Evolutionary conservation across 2,329 filamentous ascomycete genomes (phyloP).

Genomic region (Fusarium sp.): DNA sequence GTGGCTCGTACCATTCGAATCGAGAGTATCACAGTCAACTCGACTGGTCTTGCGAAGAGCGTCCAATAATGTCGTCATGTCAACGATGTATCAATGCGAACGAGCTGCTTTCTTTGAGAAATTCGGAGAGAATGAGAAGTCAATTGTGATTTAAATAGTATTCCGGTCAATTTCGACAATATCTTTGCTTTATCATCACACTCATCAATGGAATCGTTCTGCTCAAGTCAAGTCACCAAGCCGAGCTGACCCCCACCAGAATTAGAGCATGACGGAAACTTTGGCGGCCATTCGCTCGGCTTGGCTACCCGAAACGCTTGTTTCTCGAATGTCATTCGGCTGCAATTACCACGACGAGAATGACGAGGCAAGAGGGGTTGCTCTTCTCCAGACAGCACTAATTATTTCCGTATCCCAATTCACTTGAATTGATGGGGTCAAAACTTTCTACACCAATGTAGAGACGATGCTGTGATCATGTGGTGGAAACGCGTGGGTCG

Average conservation of each 20-base stretch:
- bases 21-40: conserved; percentile 50
- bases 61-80: conserved; percentile 42
- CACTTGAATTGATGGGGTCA: background rate
- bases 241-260: conserved; percentile 10
- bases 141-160: conserved; percentile 4
- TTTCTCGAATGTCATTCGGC: conserved; percentile 16
- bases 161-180: background rate
- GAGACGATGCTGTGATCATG: conserved; percentile 19
- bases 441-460: conserved; percentile 19
- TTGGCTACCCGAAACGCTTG: conserved; percentile 25
- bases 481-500: conserved; percentile 28
- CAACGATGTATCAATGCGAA: background rate
- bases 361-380: background rate
- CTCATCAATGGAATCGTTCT: background rate
- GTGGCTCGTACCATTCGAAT: conserved; percentile 40
- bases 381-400: conserved; percentile 13
- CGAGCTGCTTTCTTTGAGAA: background rate
- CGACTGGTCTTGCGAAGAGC: conserved; percentile 40
- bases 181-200: background rate
- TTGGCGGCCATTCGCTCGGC: conserved; percentile 21
- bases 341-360: conserved; percentile 13
- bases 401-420: conserved; percentile 10
- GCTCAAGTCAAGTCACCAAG: conserved; percentile 1
- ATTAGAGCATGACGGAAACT: conserved; percentile 2
- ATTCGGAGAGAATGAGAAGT: background rate